A percentile compares a stretch with the other conserved stretches of the same genome.
Conservation (phyloP, 768 basidiomycete genomes). For the Trametes cubensis region DNA sequence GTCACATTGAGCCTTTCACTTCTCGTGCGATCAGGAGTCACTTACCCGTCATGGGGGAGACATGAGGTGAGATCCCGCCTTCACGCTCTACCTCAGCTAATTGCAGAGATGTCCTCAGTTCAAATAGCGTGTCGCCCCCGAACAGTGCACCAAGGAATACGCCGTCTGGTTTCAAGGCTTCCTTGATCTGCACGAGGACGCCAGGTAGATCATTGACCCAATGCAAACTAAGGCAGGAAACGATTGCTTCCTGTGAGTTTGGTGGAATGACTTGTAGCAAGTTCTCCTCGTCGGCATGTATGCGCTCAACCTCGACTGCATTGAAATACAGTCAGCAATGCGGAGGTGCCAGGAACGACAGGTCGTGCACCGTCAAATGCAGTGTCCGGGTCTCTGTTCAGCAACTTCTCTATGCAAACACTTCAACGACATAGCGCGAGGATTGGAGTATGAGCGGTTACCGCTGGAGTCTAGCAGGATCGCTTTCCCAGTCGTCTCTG, state of each 20-base stretch:
- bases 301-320: conserved; percentile 75
- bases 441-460: conserved; percentile 35
- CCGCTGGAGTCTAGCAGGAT: conserved; percentile 88
- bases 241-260: conserved; percentile 86
- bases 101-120: conserved; percentile 92
- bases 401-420: conserved; percentile 54
- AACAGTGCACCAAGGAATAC: conserved; percentile 94
- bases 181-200: conserved; percentile 81
- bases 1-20: not conserved
- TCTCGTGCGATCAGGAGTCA: conserved; percentile 5
- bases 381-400: conserved; percentile 75
- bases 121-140: conserved; percentile 95
- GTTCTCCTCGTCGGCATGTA: conserved; percentile 83
- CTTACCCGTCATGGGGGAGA: conserved; percentile 97
- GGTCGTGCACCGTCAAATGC: conserved; percentile 74
- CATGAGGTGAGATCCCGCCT: conserved; percentile 93
- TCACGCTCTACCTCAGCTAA: conserved; percentile 92
- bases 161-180: conserved; percentile 86
- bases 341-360: not conserved
- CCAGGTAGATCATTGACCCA: conserved; percentile 99
- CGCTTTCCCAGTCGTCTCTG: conserved; percentile 65
- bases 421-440: not conserved
- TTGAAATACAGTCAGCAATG: conserved; percentile 1
- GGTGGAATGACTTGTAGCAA: conserved; percentile 65
- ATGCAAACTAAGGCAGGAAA: conserved; percentile 89